These are phyloP conservation scores for Paracorniculantispora psalliotae DNA, from an alignment of 2,329 filamentous ascomycete genomes.

Conservation along the genomic window DNA sequence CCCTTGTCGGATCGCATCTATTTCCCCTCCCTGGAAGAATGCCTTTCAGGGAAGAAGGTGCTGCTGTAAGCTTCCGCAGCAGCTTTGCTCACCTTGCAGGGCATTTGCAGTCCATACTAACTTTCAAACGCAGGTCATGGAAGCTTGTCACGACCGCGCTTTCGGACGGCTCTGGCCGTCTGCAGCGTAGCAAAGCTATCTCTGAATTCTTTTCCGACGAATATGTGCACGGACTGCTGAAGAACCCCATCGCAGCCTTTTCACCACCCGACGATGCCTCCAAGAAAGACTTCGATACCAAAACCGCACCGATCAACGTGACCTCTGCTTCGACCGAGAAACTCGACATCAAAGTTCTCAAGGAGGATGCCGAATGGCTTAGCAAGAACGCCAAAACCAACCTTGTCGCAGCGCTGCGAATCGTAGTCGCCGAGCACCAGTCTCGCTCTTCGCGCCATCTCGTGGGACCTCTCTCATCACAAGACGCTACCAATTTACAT, in stretches of 20 bases:
- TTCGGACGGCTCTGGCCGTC: conserved; percentile 51
- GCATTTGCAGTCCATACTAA: conserved; percentile 7
- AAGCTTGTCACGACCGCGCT: conserved; percentile 53
- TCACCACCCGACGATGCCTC: conserved; percentile 55
- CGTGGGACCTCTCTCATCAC: conserved; percentile 65
- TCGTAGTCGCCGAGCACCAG: conserved; percentile 81
- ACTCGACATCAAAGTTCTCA: conserved; percentile 73
- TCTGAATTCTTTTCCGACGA: conserved; percentile 66
- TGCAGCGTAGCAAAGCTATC: conserved; percentile 50
- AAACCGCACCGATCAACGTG: conserved; percentile 81
- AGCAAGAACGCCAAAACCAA: conserved; percentile 73
- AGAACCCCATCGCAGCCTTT: conserved; percentile 65
- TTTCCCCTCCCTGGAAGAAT: conserved; percentile 80
- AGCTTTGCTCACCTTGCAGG: conserved; percentile 9
- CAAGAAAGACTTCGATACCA: conserved; percentile 72
- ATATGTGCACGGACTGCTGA: conserved; percentile 63
- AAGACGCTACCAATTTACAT: conserved; percentile 71
- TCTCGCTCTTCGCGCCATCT: conserved; percentile 69
- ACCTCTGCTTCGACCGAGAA: conserved; percentile 61
- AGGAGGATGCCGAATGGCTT: conserved; percentile 81
- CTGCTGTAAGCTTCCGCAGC: conserved; percentile 60
- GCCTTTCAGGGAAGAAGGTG: conserved; percentile 72
- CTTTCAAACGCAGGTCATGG: conserved; percentile 50
- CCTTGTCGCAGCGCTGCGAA: conserved; percentile 73
- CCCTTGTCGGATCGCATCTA: conserved; percentile 65